Percentiles rank a stretch among this genome's conserved stretches.
These are phyloP conservation scores for Blastomyces gilchristii DNA, from an alignment of 2,329 filamentous ascomycete species.

Conservation along the genomic window DNA sequence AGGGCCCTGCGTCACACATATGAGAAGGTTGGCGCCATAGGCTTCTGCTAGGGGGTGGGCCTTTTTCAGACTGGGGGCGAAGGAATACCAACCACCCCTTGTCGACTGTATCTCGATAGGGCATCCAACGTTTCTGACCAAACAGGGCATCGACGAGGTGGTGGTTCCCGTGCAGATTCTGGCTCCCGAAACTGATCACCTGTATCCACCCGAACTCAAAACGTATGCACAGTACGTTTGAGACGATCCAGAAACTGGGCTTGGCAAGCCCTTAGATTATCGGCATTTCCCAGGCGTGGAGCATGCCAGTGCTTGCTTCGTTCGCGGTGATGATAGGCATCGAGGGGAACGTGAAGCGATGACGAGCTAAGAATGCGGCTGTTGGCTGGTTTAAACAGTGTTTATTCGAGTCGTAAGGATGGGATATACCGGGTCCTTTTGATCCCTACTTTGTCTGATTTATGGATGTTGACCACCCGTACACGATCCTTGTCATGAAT, in stretches of 20 bases:
- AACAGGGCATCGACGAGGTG: constrained; percentile 39
- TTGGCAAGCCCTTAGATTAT: constrained; percentile 41
- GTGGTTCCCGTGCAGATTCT: constrained; percentile 44
- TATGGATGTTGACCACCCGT: not conserved
- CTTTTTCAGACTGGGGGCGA: constrained; percentile 37
- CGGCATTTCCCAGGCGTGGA: constrained; percentile 42
- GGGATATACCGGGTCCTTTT: not conserved
- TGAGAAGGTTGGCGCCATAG: constrained; percentile 35
- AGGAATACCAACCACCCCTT: constrained; percentile 27
- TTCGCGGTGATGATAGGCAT: constrained; percentile 34
- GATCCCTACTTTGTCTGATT: not conserved
- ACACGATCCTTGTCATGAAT: not conserved
- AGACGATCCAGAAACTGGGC: constrained; percentile 29
- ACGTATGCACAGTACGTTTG: constrained; percentile 27
- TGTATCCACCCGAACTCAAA: constrained; percentile 41
- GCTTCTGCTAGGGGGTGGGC: constrained; percentile 47
- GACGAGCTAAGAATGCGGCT: constrained; percentile 40
- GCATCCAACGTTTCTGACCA: constrained; percentile 38
- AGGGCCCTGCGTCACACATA: constrained; percentile 23
- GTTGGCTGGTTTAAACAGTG: constrained; percentile 37
- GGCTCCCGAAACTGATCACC: constrained; percentile 40
- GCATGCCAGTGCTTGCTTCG: constrained; percentile 38
- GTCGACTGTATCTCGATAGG: constrained; percentile 39
- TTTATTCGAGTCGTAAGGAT: constrained; percentile 1
- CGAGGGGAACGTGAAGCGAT: constrained; percentile 37